A percentile compares a stretch with the other conserved stretches of the same genome.
These are phyloP conservation scores for Pichia phayaonensis DNA, from an alignment of 805 yeast species.

Conservation along the genomic window DNA sequence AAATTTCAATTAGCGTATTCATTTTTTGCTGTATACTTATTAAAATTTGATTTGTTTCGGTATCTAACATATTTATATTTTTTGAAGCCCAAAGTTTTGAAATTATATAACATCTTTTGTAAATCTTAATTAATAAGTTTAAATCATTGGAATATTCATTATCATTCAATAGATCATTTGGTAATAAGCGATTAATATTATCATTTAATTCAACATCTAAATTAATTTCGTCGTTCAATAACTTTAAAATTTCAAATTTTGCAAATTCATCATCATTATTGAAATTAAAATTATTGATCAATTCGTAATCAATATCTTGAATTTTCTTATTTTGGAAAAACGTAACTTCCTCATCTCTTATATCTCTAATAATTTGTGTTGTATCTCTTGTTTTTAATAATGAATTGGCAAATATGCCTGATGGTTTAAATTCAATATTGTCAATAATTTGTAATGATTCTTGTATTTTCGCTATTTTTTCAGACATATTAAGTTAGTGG, in stretches of 20 bases:
- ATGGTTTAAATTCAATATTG: constrained; percentile 1
- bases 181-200: not conserved
- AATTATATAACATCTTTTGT: constrained; percentile 1
- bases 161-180: not conserved
- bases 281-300: constrained; percentile 4
- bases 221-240: constrained; percentile 1
- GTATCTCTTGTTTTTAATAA: constrained; percentile 11
- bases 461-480: not conserved
- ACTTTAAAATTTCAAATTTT: constrained; percentile 1
- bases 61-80: constrained; percentile 4
- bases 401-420: constrained; percentile 13
- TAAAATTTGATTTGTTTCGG: constrained; percentile 5
- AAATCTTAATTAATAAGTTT: not conserved
- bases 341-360: constrained; percentile 10
- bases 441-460: not conserved
- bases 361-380: constrained; percentile 12
- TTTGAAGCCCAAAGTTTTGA: constrained; percentile 6
- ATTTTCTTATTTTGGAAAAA: constrained; percentile 10
- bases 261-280: not conserved
- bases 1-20: not conserved
- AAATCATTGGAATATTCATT: not conserved
- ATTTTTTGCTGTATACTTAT: not conserved
- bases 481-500: not conserved
- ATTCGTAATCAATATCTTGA: constrained; percentile 9
- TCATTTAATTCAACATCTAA: not conserved